Conservation (phyloP, 2,329 filamentous ascomycete species). For the Xylaria sp. region DNA sequence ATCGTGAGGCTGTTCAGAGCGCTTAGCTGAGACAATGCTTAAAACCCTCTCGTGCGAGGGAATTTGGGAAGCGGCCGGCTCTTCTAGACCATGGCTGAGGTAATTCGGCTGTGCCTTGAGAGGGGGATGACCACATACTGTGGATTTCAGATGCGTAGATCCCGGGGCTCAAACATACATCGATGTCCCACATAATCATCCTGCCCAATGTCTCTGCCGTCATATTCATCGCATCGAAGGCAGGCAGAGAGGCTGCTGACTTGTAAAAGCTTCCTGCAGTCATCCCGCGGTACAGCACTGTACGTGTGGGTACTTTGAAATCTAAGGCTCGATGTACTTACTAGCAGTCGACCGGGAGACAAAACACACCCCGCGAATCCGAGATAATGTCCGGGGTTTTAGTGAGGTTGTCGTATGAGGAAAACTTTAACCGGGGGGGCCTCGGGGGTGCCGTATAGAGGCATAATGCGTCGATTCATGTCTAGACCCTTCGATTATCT, state of each 20-base stretch:
- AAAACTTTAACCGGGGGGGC: not conserved
- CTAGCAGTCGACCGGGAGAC: not conserved
- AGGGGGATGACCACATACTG: not conserved
- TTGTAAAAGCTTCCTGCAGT: not conserved
- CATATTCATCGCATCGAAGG: conserved; percentile 18
- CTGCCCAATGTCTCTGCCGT: not conserved
- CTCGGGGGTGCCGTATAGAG: not conserved
- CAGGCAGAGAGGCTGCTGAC: not conserved
- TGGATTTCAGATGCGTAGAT: not conserved
- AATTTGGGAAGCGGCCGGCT: not conserved
- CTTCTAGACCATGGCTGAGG: not conserved
- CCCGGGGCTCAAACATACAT: conserved; percentile 1
- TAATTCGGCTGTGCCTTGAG: not conserved
- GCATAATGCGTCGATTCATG: not conserved
- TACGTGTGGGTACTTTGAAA: not conserved
- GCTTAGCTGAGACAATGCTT: not conserved
- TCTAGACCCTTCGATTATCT: not conserved
- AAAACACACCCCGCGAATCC: not conserved
- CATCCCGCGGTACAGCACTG: not conserved
- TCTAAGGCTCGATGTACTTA: not conserved
- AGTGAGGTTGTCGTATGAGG: not conserved
- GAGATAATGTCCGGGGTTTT: not conserved
- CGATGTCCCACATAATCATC: conserved; percentile 5
- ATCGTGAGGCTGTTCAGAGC: not conserved
- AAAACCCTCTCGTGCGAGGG: not conserved